Base-by-base conservation (phyloP, 2,329 filamentous ascomycete genomes). In the Karstenula rhodostoma region DNA sequence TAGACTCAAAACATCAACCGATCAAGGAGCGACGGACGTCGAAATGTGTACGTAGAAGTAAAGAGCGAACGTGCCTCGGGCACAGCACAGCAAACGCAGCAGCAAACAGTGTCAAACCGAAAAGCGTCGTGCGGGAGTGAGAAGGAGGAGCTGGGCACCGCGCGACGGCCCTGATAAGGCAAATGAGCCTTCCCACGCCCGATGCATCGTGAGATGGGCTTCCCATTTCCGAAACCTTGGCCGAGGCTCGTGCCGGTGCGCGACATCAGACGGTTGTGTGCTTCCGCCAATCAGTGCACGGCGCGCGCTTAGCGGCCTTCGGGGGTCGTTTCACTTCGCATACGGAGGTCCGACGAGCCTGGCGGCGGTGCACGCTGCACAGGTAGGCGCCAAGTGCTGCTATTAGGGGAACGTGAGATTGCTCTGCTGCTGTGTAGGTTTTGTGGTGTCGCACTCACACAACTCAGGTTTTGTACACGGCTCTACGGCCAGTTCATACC, bases 51-150 rank as follows among this genome's bases (percentile, higher is more conserved):
- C 10, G 19, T 23, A 13, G 27, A 40, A 12, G 46, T 56, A 56
- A 56, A 43, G 54, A 56, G 35, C 54, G 54, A 42, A 49, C 32
- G 54, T 49, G 54, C 54, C 22, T 56, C 44, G 43, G n/a, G 54
- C 52, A 54, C 51, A 48, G 52, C n/a, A 56, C 29, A 29, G 47
- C 29, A 29, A 4, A 32, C 48, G 32, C 48, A 56, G 29, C 32
- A 48, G 33, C 43, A 32, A 32, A 40, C 17, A n/a, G n/a, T n/a
- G 13, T 32, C 29, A 43, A 19, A 25, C 33, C 42, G 35, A 48
- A 19, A 19, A 5, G 3, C 8, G 53, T 25, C n/a, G 52, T 29
- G 23, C 37, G 40, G 12, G 23, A 23, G 37, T 13, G 15, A 32
- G 6, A 6, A 2, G 22, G 17, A 19, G 37, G n/a, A 54, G 1